A percentile compares a stretch with the other conserved stretches of the same genome.
Evolutionary conservation across 306 rosid genomes (phyloP).

Genomic region (Mucuna pruriens): DNA sequence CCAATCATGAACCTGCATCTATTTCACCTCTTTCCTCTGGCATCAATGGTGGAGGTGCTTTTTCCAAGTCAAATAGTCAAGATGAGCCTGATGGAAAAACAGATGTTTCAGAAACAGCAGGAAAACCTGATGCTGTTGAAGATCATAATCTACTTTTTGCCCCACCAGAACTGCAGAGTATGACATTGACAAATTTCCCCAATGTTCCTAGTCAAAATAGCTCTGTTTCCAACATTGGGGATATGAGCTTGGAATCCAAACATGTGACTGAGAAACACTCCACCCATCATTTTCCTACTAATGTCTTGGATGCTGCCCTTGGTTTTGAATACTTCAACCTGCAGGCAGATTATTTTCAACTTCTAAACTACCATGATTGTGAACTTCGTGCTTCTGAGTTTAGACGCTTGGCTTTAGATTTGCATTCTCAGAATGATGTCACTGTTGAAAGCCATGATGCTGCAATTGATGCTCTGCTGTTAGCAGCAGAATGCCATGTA

Average conservation of each 20-base stretch:
- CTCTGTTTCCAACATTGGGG: conserved; percentile 53
- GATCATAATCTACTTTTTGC: conserved; percentile 76
- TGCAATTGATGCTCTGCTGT: conserved; percentile 86
- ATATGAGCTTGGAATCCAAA: conserved; percentile 56
- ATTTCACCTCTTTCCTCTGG: conserved; percentile 53
- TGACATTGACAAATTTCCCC: conserved; percentile 54
- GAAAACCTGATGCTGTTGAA: conserved; percentile 62
- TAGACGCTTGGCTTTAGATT: conserved; percentile 78
- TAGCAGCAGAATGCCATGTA: conserved; percentile 94
- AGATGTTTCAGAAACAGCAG: conserved; percentile 59
- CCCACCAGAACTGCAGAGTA: conserved; percentile 66
- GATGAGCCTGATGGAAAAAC: conserved; percentile 73
- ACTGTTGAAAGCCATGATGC: conserved; percentile 88
- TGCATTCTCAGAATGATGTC: conserved; percentile 72
- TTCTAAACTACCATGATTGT: conserved; percentile 68
- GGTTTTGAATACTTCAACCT: conserved; percentile 67
- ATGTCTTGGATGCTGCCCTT: conserved; percentile 62
- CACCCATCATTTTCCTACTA: conserved; percentile 44
- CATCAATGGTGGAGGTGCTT: conserved; percentile 50
- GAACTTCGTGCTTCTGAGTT: conserved; percentile 89
- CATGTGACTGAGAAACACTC: conserved; percentile 48
- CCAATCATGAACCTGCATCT: conserved; percentile 55
- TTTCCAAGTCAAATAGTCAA: conserved; percentile 58
- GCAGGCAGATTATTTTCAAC: conserved; percentile 89
- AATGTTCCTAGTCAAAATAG: conserved; percentile 52